These are phyloP conservation scores for Blastocystis sp. DNA, from an alignment of 352 stramenopile genomes.

Conservation along the genomic window DNA sequence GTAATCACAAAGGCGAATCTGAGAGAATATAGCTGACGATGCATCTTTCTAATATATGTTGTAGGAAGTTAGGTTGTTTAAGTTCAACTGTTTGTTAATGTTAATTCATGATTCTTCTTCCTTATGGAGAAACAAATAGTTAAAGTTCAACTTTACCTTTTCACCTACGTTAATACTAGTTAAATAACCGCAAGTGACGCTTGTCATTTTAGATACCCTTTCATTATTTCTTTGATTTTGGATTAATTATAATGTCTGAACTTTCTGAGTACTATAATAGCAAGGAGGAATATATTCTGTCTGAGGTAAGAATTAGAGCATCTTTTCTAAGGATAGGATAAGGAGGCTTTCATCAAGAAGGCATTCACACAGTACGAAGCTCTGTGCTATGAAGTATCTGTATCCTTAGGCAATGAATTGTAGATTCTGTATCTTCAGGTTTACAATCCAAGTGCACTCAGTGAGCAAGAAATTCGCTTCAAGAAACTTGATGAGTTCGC, in stretches of 20 bases:
- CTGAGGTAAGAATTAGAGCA: neutral
- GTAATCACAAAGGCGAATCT: neutral
- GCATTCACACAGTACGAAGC: neutral
- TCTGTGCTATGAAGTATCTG: neutral
- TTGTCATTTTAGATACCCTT: no score
- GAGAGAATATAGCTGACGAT: neutral
- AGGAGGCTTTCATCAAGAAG: conserved; percentile 1
- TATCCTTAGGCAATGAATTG: neutral
- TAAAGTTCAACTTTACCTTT: no score
- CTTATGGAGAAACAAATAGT: no score
- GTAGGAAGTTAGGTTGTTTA: no score
- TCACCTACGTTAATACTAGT: no score
- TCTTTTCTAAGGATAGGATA: neutral
- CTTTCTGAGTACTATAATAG: conserved; percentile 12
- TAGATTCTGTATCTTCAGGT: conserved; percentile 44
- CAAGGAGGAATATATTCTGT: conserved; percentile 45
- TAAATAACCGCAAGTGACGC: no score
- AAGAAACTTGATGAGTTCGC: neutral
- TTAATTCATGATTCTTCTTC: no score
- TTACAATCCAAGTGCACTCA: neutral
- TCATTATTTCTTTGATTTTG: neutral
- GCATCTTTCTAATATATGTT: no score
- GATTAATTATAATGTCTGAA: neutral
- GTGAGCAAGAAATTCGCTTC: neutral
- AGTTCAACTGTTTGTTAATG: no score